Percentiles rank a stretch among this genome's conserved stretches.
Evolutionary conservation across 202 grass and related monocot genomes (phyloP).

Genomic region (Bolboschoenoplectus hybrid): DNA sequence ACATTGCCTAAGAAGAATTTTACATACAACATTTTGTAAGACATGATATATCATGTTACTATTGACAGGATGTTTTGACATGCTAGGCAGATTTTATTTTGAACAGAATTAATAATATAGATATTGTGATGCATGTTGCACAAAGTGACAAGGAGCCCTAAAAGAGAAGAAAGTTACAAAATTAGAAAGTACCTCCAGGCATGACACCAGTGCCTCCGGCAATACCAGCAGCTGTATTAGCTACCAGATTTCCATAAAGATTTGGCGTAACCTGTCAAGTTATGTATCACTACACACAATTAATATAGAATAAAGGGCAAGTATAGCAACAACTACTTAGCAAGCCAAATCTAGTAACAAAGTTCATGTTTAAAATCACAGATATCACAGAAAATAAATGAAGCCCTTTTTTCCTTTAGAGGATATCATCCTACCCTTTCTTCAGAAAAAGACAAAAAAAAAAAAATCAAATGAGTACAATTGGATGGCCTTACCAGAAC

Average conservation of each 20-base stretch:
- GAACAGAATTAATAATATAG: background rate
- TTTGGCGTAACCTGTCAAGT: slow-evolving; percentile 45
- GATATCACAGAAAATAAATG: background rate
- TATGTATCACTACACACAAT: background rate
- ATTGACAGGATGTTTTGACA: background rate
- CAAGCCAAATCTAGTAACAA: background rate
- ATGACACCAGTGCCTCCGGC: slow-evolving; percentile 50
- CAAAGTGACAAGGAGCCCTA: background rate
- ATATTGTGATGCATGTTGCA: background rate
- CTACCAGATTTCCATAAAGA: slow-evolving; percentile 48
- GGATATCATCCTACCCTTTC: background rate
- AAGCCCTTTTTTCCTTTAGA: background rate
- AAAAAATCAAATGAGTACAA: background rate
- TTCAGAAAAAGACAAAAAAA: background rate
- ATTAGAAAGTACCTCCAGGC: slow-evolving; percentile 40
- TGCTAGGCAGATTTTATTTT: background rate
- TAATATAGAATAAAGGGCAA: background rate
- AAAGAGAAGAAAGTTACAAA: background rate
- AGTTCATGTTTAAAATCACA: background rate
- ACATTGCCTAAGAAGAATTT: slow-evolving; percentile 38
- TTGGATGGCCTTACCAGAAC: background rate
- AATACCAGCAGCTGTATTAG: slow-evolving; percentile 48
- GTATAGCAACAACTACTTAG: background rate
- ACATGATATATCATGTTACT: background rate
- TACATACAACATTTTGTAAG: background rate